Conservation (phyloP, 2,329 filamentous ascomycete species). For the Colletotrichum incanum region DNA sequence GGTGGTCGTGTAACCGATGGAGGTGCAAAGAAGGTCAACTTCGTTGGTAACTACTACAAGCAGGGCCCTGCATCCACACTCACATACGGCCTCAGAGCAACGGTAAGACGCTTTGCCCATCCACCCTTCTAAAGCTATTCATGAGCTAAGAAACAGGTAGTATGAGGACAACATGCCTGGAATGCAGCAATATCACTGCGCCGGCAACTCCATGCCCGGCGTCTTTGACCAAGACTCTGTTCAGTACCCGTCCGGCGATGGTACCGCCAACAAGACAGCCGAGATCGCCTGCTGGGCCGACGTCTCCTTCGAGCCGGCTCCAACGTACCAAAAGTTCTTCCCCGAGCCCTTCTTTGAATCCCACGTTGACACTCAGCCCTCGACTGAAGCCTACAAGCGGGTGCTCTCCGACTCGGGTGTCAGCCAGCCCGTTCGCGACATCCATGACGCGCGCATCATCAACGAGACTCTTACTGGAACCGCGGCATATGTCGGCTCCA, state of each 20-base stretch:
- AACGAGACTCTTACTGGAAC: slow-evolving; percentile 51
- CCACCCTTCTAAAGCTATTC: not conserved
- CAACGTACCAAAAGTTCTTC: slow-evolving; percentile 52
- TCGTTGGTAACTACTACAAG: slow-evolving; percentile 54
- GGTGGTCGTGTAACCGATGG: slow-evolving; percentile 51
- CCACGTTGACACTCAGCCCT: slow-evolving; percentile 49
- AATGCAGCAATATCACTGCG: slow-evolving; percentile 53
- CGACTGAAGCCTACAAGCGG: slow-evolving; percentile 54
- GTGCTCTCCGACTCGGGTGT: slow-evolving; percentile 53
- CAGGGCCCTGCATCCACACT: slow-evolving; percentile 50
- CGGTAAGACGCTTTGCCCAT: slow-evolving; percentile 22
- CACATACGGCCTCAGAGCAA: slow-evolving; percentile 49
- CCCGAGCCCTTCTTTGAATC: slow-evolving; percentile 50
- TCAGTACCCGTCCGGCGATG: slow-evolving; percentile 48
- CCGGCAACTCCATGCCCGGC: slow-evolving; percentile 52
- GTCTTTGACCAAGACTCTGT: slow-evolving; percentile 49
- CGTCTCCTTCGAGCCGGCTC: slow-evolving; percentile 48
- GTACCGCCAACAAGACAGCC: slow-evolving; percentile 42
- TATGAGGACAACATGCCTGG: slow-evolving; percentile 53
- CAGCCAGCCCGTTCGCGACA: slow-evolving; percentile 50
- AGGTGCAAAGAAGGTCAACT: slow-evolving; percentile 51
- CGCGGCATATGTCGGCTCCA: slow-evolving; percentile 50
- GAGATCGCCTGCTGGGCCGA: slow-evolving; percentile 52
- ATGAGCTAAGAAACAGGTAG: not conserved
- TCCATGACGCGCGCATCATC: slow-evolving; percentile 53